Evolutionary conservation across 495 filamentous ascomycete genomes (phyloP).

Genomic region (Penicillium verhagenii): DNA sequence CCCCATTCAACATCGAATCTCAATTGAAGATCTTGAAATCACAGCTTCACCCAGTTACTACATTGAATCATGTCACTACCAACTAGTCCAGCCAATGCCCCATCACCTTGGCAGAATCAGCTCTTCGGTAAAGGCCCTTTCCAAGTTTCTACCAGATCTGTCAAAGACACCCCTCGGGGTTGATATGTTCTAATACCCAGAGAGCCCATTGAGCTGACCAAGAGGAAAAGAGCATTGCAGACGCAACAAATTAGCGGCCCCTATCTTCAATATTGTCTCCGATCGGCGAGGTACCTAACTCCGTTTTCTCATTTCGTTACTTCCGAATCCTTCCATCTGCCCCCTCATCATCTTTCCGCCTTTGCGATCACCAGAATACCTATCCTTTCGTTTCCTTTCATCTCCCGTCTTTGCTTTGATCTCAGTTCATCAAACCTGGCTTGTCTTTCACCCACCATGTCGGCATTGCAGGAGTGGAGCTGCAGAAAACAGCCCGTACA

Average conservation of each 20-base stretch:
- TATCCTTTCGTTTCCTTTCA: neutral
- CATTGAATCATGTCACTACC: conserved; percentile 31
- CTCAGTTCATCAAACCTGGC: conserved; percentile 1
- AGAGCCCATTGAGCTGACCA: conserved; percentile 2
- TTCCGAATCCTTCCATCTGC: conserved; percentile 8
- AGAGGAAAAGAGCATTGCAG: conserved; percentile 59
- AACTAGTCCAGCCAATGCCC: conserved; percentile 21
- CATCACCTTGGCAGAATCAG: conserved; percentile 49
- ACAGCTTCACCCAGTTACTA: too few relatives aligned
- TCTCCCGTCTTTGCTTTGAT: neutral
- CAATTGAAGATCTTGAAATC: too few relatives aligned
- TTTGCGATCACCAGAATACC: too few relatives aligned
- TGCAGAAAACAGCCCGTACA: conserved; percentile 32
- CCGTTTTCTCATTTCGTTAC: too few relatives aligned
- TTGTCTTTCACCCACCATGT: conserved; percentile 12
- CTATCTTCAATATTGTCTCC: conserved; percentile 69
- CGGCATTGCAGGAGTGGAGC: conserved; percentile 31
- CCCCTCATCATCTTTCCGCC: conserved; percentile 3
- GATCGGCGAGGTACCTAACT: conserved; percentile 69
- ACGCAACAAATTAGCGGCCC: conserved; percentile 50
- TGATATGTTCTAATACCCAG: too few relatives aligned
- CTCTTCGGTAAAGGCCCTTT: conserved; percentile 49
- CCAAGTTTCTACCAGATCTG: neutral
- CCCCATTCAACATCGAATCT: neutral
- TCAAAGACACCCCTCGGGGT: too few relatives aligned